phyloP scores from a whole-genome alignment of 768 basidiomycete species.

The Kwoniella botswanensis region DNA sequence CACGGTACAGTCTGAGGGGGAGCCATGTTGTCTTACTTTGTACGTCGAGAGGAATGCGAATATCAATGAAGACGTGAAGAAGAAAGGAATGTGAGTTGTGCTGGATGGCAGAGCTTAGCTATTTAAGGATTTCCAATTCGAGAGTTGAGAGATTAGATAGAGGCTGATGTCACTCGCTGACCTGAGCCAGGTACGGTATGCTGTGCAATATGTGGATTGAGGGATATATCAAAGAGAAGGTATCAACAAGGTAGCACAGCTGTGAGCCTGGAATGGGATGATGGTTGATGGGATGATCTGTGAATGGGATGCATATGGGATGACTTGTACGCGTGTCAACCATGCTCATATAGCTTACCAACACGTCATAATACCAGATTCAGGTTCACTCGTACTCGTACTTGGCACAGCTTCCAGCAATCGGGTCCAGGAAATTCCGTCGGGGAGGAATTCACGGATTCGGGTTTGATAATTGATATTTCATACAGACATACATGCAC shows the following conservation, averaged over 20 bases:
- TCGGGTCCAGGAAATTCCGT: too few species aligned
- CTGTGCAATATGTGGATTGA: not conserved
- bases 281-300: too few species aligned
- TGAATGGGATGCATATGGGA: too few species aligned
- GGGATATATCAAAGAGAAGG: not conserved
- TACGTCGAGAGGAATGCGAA: not conserved
- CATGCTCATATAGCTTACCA: not conserved
- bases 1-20: conserved; percentile 57
- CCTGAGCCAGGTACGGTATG: not conserved
- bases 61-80: not conserved
- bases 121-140: not conserved
- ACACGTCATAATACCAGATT: not conserved
- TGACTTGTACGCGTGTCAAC: not conserved
- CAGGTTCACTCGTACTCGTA: too few species aligned
- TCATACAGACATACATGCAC: not conserved
- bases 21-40: conserved; percentile 23
- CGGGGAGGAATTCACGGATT: not conserved
- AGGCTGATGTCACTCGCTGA: too few species aligned
- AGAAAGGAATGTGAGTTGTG: conserved; percentile 4
- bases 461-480: not conserved
- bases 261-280: not conserved
- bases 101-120: not conserved
- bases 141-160: not conserved
- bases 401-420: too few species aligned
- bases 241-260: not conserved